Evolutionary conservation across 2,329 filamentous ascomycete species (phyloP).

Genomic region (Stachybotrys echinatus): DNA sequence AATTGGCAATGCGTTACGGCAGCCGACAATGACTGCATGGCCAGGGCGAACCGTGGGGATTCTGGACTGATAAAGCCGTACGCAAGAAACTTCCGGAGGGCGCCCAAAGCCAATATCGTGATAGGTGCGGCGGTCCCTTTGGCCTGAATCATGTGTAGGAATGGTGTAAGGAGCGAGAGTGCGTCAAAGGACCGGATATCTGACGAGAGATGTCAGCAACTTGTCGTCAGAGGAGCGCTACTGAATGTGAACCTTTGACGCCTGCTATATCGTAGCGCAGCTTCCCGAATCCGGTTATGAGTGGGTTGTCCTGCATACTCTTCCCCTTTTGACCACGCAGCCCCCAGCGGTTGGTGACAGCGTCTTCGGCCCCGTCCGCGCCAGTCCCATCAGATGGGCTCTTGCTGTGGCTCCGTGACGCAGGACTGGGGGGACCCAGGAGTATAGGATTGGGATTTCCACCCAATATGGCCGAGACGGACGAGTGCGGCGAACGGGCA

Average conservation of each 20-base stretch:
- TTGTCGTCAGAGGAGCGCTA: neutral
- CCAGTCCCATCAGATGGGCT: constrained; percentile 25
- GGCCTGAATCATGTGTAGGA: constrained; percentile 92
- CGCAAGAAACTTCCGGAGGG: constrained; percentile 92
- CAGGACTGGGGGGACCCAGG: constrained; percentile 41
- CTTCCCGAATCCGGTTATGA: constrained; percentile 91
- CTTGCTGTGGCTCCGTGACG: constrained; percentile 35
- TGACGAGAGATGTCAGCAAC: constrained; percentile 25
- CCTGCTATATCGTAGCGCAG: constrained; percentile 81
- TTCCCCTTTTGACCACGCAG: constrained; percentile 91
- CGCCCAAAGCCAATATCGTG: constrained; percentile 87
- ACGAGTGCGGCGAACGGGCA: constrained; percentile 91
- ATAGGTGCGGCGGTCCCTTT: constrained; percentile 95
- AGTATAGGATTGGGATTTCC: constrained; percentile 59
- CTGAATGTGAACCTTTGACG: constrained; percentile 59
- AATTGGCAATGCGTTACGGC: constrained; percentile 98
- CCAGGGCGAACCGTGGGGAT: constrained; percentile 82
- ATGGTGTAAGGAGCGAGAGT: constrained; percentile 82
- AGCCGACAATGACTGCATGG: constrained; percentile 90
- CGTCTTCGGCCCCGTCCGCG: constrained; percentile 43
- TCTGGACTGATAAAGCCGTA: constrained; percentile 84
- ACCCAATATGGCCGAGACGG: constrained; percentile 90
- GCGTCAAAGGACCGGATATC: constrained; percentile 89
- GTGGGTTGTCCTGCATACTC: constrained; percentile 94
- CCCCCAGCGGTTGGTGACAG: constrained; percentile 82